These are phyloP conservation scores for Phialophora verrucosa DNA, from an alignment of 2,329 filamentous ascomycete species.

Conservation along the genomic window DNA sequence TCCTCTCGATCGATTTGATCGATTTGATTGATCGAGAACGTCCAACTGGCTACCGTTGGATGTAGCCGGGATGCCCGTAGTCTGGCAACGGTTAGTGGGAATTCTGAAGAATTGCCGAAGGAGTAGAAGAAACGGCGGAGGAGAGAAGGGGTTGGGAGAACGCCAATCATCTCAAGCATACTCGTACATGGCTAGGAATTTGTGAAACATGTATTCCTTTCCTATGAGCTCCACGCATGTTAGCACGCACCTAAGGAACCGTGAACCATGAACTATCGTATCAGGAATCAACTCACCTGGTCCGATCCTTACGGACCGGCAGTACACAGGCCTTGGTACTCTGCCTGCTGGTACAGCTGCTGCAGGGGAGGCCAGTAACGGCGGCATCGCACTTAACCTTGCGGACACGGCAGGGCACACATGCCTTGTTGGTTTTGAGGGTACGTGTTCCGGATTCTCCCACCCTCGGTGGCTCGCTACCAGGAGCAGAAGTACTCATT, in stretches of 20 bases:
- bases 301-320: conserved; percentile 37
- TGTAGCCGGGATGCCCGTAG: conserved; percentile 32
- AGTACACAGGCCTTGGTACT: conserved; percentile 38
- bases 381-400: conserved; percentile 41
- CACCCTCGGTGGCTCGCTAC: conserved; percentile 36
- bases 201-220: conserved; percentile 35
- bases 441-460: conserved; percentile 10
- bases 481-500: conserved; percentile 34
- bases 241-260: conserved; percentile 22
- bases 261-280: conserved; percentile 11
- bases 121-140: conserved; percentile 3
- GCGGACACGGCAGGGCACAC: conserved; percentile 37
- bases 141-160: conserved; percentile 30
- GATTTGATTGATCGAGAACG: neutral
- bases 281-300: conserved; percentile 37
- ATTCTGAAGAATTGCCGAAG: conserved; percentile 5
- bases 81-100: conserved; percentile 32
- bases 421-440: conserved; percentile 37
- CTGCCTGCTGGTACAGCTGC: conserved; percentile 38
- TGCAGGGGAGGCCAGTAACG: conserved; percentile 38
- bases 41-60: conserved; percentile 30
- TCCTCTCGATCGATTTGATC: neutral
- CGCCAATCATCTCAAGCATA: conserved; percentile 24
- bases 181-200: neutral
- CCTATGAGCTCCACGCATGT: conserved; percentile 36